These are phyloP conservation scores for Dipteronia dyeriana DNA, from an alignment of 345 rosid species.

Conservation along the genomic window DNA sequence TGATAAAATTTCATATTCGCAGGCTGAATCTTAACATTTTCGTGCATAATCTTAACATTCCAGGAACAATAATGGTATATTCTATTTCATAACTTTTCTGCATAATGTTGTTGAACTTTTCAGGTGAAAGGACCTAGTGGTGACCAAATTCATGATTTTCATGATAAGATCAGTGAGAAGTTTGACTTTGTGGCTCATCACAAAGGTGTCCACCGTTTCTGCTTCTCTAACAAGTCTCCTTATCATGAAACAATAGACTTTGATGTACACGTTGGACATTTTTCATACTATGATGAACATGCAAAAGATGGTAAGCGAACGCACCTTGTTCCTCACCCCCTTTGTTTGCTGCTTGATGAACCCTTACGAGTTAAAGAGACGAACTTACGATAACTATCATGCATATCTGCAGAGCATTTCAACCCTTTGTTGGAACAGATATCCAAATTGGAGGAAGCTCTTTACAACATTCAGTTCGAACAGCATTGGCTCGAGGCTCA, in stretches of 20 bases:
- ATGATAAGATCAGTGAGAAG: slow-evolving; percentile 65
- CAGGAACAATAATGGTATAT: neutral
- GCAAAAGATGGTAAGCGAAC: slow-evolving; percentile 62
- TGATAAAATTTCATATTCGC: neutral
- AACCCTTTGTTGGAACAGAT: slow-evolving; percentile 66
- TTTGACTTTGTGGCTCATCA: slow-evolving; percentile 58
- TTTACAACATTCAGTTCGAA: slow-evolving; percentile 68
- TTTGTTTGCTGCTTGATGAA: neutral
- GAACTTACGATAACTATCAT: slow-evolving; percentile 4
- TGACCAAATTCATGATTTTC: slow-evolving; percentile 59
- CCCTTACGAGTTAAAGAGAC: slow-evolving; percentile 1
- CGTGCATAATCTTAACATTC: too few species aligned
- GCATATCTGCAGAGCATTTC: slow-evolving; percentile 59
- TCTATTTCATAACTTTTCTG: neutral
- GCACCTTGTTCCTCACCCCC: neutral
- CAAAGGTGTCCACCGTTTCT: slow-evolving; percentile 67
- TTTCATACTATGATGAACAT: slow-evolving; percentile 61
- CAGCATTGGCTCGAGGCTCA: slow-evolving; percentile 83
- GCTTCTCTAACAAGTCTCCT: slow-evolving; percentile 74
- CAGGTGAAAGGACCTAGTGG: slow-evolving; percentile 72
- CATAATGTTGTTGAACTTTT: slow-evolving; percentile 13
- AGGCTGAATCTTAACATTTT: neutral
- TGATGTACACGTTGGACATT: slow-evolving; percentile 69
- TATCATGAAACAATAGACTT: slow-evolving; percentile 72
- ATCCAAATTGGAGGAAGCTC: slow-evolving; percentile 65